Conservation (phyloP, 768 basidiomycete species). For the Glaciozyma martinii region DNA sequence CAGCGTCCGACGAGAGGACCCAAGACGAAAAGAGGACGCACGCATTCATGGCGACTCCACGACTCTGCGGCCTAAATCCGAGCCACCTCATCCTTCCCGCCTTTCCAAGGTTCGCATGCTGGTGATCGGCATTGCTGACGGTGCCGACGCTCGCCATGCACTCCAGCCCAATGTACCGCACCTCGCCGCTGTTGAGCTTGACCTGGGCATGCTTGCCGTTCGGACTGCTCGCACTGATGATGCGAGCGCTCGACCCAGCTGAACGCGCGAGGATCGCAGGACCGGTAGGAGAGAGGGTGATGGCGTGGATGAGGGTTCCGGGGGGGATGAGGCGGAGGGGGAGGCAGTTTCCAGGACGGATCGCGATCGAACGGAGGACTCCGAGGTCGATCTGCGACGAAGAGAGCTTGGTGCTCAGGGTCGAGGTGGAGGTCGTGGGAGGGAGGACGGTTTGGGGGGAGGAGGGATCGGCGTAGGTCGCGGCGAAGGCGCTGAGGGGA, state of each 20-base stretch:
- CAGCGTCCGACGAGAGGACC: background rate
- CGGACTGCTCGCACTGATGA: slow-evolving; percentile 53
- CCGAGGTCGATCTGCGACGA: slow-evolving; percentile 66
- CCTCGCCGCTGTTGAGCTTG: slow-evolving; percentile 82
- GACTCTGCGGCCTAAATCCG: slow-evolving; percentile 51
- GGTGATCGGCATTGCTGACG: slow-evolving; percentile 86
- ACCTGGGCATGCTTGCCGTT: slow-evolving; percentile 67
- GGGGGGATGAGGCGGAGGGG: slow-evolving; percentile 83
- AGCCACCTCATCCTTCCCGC: slow-evolving; percentile 84
- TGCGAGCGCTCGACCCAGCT: slow-evolving; percentile 74
- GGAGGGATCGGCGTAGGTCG: slow-evolving; percentile 1
- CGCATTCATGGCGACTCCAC: slow-evolving; percentile 28
- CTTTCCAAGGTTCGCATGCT: slow-evolving; percentile 74
- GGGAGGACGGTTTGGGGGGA: background rate
- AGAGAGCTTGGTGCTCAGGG: slow-evolving; percentile 49
- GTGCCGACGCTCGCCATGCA: slow-evolving; percentile 84
- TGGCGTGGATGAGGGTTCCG: slow-evolving; percentile 81
- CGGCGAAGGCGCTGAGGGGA: too few relatives aligned
- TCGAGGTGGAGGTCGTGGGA: slow-evolving; percentile 12
- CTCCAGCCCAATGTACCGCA: slow-evolving; percentile 64
- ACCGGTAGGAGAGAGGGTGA: slow-evolving; percentile 66
- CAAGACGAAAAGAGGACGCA: background rate
- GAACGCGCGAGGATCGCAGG: slow-evolving; percentile 76
- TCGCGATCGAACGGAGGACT: slow-evolving; percentile 67
- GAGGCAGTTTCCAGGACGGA: slow-evolving; percentile 87